These are phyloP conservation scores for Quercus tomentella DNA, from an alignment of 331 rosid genomes.

Conservation along the genomic window DNA sequence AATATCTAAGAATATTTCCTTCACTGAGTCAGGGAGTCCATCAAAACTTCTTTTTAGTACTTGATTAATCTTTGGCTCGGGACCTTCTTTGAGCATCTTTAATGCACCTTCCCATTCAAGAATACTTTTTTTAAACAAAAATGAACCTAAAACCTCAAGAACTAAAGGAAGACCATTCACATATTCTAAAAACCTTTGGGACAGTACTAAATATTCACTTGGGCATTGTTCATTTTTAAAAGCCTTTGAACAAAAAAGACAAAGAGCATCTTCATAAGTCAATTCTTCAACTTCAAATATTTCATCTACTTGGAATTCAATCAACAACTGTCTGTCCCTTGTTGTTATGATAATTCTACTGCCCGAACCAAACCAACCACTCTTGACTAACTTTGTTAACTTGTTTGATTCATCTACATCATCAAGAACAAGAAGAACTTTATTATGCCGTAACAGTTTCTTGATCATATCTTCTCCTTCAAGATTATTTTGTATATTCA, in stretches of 20 bases:
- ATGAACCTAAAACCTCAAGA: conserved; percentile 3
- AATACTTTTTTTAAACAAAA: background rate
- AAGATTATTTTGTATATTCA: background rate
- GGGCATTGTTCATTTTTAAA: background rate
- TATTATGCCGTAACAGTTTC: background rate
- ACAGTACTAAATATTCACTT: background rate
- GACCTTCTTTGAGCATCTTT: background rate
- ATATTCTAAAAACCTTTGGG: background rate
- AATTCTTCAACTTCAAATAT: background rate
- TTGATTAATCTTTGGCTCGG: background rate
- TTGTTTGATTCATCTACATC: background rate
- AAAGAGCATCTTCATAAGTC: background rate
- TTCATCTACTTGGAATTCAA: background rate
- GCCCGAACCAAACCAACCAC: conserved; percentile 9
- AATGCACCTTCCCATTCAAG: background rate
- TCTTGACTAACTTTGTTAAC: background rate
- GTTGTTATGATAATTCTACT: conserved; percentile 17
- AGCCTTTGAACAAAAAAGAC: conserved; percentile 8
- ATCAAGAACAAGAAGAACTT: conserved; percentile 15
- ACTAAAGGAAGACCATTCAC: background rate
- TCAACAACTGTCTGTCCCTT: background rate
- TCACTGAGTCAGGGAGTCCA: background rate
- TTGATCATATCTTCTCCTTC: background rate
- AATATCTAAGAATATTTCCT: conserved; percentile 1
- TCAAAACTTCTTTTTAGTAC: background rate